Conservation (phyloP, 495 filamentous ascomycete species). For the Pseudomonodictys pantanalensis region DNA sequence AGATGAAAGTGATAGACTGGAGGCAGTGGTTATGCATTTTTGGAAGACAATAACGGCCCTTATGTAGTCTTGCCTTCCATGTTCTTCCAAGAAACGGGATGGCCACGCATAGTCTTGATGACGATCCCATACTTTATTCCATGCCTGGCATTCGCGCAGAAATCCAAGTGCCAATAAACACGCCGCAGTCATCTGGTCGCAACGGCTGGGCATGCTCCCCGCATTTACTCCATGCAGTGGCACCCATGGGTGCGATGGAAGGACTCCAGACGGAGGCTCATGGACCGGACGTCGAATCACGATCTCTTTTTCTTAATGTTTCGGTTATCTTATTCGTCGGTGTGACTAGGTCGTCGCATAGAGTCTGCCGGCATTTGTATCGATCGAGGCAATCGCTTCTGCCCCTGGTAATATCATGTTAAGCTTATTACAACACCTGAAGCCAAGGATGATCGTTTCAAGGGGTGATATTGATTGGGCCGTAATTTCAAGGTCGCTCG, state of each 20-base stretch:
- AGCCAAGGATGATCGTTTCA: constrained; percentile 1
- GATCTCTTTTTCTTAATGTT: too few species aligned
- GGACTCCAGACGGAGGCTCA: too few species aligned
- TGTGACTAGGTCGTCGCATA: neutral
- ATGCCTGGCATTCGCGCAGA: constrained; percentile 20
- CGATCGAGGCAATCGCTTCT: neutral
- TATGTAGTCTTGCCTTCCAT: constrained; percentile 20
- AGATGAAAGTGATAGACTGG: neutral
- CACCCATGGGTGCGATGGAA: too few species aligned
- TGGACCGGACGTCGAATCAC: too few species aligned
- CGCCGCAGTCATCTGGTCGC: constrained; percentile 21
- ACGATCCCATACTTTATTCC: constrained; percentile 20
- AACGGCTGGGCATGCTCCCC: constrained; percentile 23
- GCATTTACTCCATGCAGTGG: constrained; percentile 7
- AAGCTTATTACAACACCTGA: neutral
- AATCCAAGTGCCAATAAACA: constrained; percentile 13
- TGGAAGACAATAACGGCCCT: neutral
- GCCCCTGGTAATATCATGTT: constrained; percentile 10
- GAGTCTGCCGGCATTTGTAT: neutral
- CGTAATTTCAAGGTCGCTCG: neutral
- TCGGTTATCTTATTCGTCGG: constrained; percentile 8
- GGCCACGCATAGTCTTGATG: constrained; percentile 9
- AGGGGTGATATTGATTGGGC: constrained; percentile 10
- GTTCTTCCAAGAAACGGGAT: neutral
- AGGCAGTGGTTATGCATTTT: neutral